Conservation (phyloP, 2,329 filamentous ascomycete species). For the Phialocephala sp. region DNA sequence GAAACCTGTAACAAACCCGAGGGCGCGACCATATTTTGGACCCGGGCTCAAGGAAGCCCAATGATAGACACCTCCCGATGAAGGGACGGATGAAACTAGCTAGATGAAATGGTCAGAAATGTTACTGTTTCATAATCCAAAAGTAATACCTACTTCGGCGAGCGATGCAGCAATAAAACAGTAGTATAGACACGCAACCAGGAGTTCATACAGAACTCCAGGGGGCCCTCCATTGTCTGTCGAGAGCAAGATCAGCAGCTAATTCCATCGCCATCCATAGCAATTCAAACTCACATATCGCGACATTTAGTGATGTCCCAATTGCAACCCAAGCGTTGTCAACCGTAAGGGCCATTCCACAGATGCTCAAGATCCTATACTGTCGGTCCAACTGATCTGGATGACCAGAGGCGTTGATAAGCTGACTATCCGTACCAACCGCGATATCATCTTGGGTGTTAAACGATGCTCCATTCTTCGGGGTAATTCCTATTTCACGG, state of each 20-base stretch:
- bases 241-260: constrained; percentile 42
- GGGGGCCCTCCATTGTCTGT: constrained; percentile 65
- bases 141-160: constrained; percentile 41
- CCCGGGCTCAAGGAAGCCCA: constrained; percentile 50
- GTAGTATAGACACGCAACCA: constrained; percentile 54
- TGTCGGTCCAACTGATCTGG: constrained; percentile 54
- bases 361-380: constrained; percentile 52
- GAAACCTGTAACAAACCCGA: constrained; percentile 54
- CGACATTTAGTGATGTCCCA: constrained; percentile 48
- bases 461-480: constrained; percentile 37
- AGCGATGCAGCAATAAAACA: constrained; percentile 54
- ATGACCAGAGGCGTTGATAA: constrained; percentile 54
- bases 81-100: constrained; percentile 24
- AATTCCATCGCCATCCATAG: background rate
- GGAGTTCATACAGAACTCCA: constrained; percentile 65
- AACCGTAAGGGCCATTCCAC: constrained; percentile 49
- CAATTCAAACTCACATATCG: constrained; percentile 18
- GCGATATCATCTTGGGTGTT: constrained; percentile 13
- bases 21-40: constrained; percentile 46
- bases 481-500: background rate
- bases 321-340: constrained; percentile 50
- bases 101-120: constrained; percentile 11
- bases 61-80: constrained; percentile 49
- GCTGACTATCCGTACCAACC: background rate
- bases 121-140: background rate